Evolutionary conservation across 2,329 filamentous ascomycete species (phyloP), one percentile per base, ranked within the genome.

Genomic region (Huntiella bhutanensis): DNA sequence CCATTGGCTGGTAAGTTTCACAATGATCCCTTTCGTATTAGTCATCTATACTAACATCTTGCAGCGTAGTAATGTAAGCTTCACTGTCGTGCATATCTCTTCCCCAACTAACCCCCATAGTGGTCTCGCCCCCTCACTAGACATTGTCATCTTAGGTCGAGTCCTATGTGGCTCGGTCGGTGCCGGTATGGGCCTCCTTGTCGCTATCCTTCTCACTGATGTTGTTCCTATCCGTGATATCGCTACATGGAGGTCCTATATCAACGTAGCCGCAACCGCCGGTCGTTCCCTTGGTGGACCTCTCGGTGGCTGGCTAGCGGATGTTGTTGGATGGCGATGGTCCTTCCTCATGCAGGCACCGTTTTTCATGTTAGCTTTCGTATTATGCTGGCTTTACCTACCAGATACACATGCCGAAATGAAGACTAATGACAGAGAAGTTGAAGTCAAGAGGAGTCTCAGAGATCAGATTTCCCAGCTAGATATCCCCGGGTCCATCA

Each of bases 261-360:
- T 71, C 47, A 73, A 73, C 38, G 60, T 73, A 0, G 64, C 67
- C 8, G 63, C 67, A 8, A 72, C 70, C 0, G 61, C 63, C 2
- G 70, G 69, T 2, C 61, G 70, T 33, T 70, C 67, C 39, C 53
- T 72, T 0, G 70, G 70, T 1, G 70, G 69, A 0, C 70, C 69
- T 1, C 54, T 70, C 6, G 78, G 78, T 3, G 77, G 77, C 1
- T 67, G 71, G 33, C 68, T 82, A 8, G 75, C 75, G 17, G 75
- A 81, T 52, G 63, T 60, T 1, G 64, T 82, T 16, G 77, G 78
- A 7, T 82, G 78, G 78, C 65, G 79, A 16, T 79, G 72, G 69
- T 77, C 73, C 47, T 81, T 80, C 49, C 54, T 77, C 3, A 60
- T 76, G 2, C 77, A 80, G 53, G 70, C 77, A 0, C 76, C 76